Percentiles rank a stretch among this genome's conserved stretches.
These are phyloP conservation scores for Geosiphon pyriformis DNA, from an alignment of 192 early-diverging fungal species.

Conservation along the genomic window DNA sequence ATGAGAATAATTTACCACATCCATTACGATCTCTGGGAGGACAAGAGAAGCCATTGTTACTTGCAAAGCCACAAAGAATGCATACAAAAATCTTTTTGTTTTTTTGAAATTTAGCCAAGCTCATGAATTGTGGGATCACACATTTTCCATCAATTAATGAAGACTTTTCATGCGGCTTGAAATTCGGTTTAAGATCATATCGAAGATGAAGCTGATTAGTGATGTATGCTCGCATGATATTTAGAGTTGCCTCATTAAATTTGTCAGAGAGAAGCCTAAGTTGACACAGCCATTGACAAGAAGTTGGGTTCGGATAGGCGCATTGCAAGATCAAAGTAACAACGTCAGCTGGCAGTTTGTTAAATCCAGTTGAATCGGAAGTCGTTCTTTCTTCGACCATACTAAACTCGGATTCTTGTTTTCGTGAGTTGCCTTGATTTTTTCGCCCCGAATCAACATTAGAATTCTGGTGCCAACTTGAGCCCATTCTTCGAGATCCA, in stretches of 20 bases:
- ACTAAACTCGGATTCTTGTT: background rate
- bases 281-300: background rate
- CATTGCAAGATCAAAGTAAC: background rate
- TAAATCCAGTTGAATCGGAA: background rate
- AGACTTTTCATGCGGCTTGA: background rate
- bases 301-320: background rate
- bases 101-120: background rate
- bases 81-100: background rate
- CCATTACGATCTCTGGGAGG: constrained; percentile 1
- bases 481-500: no score
- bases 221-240: background rate
- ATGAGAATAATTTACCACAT: background rate
- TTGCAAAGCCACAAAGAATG: background rate
- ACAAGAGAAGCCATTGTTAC: background rate
- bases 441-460: no score
- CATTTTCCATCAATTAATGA: background rate
- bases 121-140: background rate
- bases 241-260: background rate
- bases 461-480: no score
- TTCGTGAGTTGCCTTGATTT: background rate
- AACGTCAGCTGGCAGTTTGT: background rate
- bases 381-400: background rate
- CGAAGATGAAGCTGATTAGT: background rate
- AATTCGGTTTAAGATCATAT: constrained; percentile 1
- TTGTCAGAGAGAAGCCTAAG: background rate